These are phyloP conservation scores for Penicillium sp. DNA, from an alignment of 2,329 filamentous ascomycete genomes.

Conservation along the genomic window DNA sequence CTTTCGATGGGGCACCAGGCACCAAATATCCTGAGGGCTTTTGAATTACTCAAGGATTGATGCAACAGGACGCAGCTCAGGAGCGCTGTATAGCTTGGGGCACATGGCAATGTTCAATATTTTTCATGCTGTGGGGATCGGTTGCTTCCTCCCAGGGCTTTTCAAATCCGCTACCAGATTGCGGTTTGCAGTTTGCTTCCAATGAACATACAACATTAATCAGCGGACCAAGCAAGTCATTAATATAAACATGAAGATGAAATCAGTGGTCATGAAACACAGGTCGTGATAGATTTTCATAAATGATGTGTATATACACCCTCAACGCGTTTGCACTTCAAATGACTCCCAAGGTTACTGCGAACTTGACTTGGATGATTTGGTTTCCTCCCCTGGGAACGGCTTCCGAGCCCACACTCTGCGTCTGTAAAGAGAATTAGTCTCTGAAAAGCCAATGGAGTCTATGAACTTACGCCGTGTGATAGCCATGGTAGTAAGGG, in stretches of 20 bases:
- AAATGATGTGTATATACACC: too few species aligned
- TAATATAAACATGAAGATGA: too few species aligned
- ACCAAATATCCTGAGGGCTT: slow-evolving; percentile 24
- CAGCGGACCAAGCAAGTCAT: too few species aligned
- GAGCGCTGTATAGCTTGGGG: background rate
- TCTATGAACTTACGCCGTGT: slow-evolving; percentile 3
- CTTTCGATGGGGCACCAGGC: slow-evolving; percentile 20
- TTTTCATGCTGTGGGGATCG: too few species aligned
- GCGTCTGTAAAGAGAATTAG: slow-evolving; percentile 1
- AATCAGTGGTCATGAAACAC: too few species aligned
- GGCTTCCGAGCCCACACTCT: slow-evolving; percentile 9
- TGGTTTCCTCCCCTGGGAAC: slow-evolving; percentile 2
- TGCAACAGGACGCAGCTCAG: background rate
- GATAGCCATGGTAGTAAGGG: slow-evolving; percentile 5
- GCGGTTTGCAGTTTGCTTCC: too few species aligned
- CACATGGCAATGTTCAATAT: too few species aligned
- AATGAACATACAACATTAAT: too few species aligned
- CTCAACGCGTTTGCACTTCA: too few species aligned
- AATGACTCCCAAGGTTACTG: background rate
- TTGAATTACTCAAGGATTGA: slow-evolving; percentile 15
- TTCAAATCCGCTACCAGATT: too few species aligned
- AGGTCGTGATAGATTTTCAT: too few species aligned
- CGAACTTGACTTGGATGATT: slow-evolving; percentile 1
- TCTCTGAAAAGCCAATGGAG: background rate
- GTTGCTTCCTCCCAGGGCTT: too few species aligned